Evolutionary conservation across 2,329 filamentous ascomycete species (phyloP).

Genomic region (Dactylellina haptotyla): DNA sequence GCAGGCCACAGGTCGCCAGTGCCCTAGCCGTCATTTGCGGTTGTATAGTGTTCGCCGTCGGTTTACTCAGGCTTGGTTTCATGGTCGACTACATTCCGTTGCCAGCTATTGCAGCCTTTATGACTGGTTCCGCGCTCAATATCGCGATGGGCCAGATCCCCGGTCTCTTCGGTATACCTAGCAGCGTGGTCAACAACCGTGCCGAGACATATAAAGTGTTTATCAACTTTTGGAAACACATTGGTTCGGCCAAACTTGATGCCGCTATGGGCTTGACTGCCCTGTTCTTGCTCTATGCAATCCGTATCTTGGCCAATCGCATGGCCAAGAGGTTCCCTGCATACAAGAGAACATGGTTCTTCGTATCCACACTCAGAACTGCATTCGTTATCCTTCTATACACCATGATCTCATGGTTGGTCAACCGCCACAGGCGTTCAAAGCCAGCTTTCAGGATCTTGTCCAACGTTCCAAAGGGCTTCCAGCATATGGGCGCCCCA

Average conservation of each 20-base stretch:
- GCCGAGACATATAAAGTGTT: slow-evolving; percentile 83
- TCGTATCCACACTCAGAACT: slow-evolving; percentile 87
- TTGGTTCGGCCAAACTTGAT: slow-evolving; percentile 76
- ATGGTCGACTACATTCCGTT: slow-evolving; percentile 93
- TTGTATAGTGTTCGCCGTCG: slow-evolving; percentile 79
- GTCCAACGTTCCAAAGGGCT: slow-evolving; percentile 81
- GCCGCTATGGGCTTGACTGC: slow-evolving; percentile 89
- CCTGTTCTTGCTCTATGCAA: slow-evolving; percentile 78
- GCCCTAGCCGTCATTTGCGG: slow-evolving; percentile 81
- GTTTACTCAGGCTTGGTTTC: slow-evolving; percentile 82
- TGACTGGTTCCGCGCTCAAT: slow-evolving; percentile 93
- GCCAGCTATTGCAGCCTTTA: slow-evolving; percentile 90
- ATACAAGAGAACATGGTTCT: slow-evolving; percentile 82
- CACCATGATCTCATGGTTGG: slow-evolving; percentile 87
- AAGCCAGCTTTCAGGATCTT: slow-evolving; percentile 79
- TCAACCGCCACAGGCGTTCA: slow-evolving; percentile 74
- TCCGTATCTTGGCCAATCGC: slow-evolving; percentile 72
- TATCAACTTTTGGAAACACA: slow-evolving; percentile 80
- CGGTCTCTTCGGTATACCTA: slow-evolving; percentile 79
- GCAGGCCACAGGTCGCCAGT: slow-evolving; percentile 76
- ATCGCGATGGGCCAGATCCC: slow-evolving; percentile 87
- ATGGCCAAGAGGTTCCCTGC: slow-evolving; percentile 75
- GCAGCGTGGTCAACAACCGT: slow-evolving; percentile 72
- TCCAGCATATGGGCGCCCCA: slow-evolving; percentile 80
- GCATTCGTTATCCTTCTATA: slow-evolving; percentile 92